Percentiles rank a stretch among this genome's conserved stretches.
Conservation (phyloP, 176 grass and related monocot species). For the Avena atlantica region DNA sequence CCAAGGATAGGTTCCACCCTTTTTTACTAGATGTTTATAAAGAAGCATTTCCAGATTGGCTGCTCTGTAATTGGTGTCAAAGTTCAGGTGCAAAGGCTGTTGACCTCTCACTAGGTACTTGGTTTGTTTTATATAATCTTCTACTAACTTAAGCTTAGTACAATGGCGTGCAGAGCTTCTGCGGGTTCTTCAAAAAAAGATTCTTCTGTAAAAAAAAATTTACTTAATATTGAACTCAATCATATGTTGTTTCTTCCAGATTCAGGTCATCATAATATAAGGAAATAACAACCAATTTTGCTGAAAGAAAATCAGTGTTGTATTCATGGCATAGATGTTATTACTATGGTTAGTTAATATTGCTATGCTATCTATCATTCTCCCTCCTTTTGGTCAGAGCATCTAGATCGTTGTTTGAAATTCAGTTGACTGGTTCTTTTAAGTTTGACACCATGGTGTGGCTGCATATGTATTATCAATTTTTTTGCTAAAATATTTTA, state of each 20-base stretch:
- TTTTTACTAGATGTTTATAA: conserved; percentile 82
- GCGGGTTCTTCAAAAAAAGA: too few species aligned
- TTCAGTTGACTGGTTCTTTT: neutral
- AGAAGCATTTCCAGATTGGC: conserved; percentile 80
- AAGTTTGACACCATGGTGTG: neutral
- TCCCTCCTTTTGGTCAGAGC: conserved; percentile 13
- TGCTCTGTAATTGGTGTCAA: conserved; percentile 77
- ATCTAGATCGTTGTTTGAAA: neutral
- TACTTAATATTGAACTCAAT: conserved; percentile 13
- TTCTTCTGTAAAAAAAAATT: conserved; percentile 18
- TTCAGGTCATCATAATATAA: conserved; percentile 41
- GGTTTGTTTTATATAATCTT: conserved; percentile 21
- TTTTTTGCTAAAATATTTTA: neutral
- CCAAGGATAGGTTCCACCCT: conserved; percentile 59
- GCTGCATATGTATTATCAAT: neutral
- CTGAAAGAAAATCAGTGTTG: conserved; percentile 64
- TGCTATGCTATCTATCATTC: conserved; percentile 12
- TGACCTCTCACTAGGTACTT: conserved; percentile 41
- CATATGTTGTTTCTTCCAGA: conserved; percentile 49
- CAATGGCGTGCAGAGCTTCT: too few species aligned
- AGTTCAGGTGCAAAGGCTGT: conserved; percentile 42
- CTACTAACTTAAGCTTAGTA: neutral
- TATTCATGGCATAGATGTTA: conserved; percentile 78
- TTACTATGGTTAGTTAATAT: conserved; percentile 68
- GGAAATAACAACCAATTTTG: conserved; percentile 31